Conservation (phyloP, 2,329 filamentous ascomycete species). For the Claviceps quebecensis region DNA sequence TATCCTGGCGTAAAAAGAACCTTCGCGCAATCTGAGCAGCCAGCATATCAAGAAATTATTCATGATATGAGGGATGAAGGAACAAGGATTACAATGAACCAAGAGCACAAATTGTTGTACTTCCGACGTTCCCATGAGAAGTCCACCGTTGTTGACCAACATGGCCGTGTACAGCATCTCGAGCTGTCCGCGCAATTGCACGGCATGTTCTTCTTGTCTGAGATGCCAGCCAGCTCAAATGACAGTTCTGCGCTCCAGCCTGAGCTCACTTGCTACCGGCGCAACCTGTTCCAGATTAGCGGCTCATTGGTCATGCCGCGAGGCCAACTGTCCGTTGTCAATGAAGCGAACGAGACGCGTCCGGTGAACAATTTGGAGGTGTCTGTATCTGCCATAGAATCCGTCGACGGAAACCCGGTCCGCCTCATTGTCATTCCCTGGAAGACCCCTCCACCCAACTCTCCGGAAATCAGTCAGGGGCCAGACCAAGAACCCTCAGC, state of each 20-base stretch:
- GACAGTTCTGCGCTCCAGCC: slow-evolving; percentile 50
- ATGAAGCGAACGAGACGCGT: slow-evolving; percentile 71
- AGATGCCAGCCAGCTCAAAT: slow-evolving; percentile 52
- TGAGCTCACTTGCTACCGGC: slow-evolving; percentile 88
- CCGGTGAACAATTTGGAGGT: slow-evolving; percentile 74
- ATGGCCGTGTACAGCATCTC: slow-evolving; percentile 46
- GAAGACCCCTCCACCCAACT: slow-evolving; percentile 83
- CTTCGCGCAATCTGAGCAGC: slow-evolving; percentile 40
- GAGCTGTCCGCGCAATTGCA: slow-evolving; percentile 61
- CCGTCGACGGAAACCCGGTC: slow-evolving; percentile 80
- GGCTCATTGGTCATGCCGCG: slow-evolving; percentile 73
- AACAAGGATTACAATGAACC: slow-evolving; percentile 41
- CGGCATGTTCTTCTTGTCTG: slow-evolving; percentile 80
- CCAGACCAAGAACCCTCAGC: slow-evolving; percentile 76
- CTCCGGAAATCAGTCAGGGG: slow-evolving; percentile 48
- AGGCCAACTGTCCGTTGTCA: slow-evolving; percentile 65
- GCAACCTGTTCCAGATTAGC: slow-evolving; percentile 92
- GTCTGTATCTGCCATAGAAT: slow-evolving; percentile 83
- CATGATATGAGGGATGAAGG: slow-evolving; percentile 46
- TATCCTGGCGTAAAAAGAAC: slow-evolving; percentile 43
- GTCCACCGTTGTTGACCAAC: slow-evolving; percentile 44
- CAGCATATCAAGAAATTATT: slow-evolving; percentile 45
- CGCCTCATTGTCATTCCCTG: slow-evolving; percentile 94
- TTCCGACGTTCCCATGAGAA: slow-evolving; percentile 45
- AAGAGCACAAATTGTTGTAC: slow-evolving; percentile 46